Evolutionary conservation across 2,329 filamentous ascomycete species (phyloP).

Genomic region (Epichloe elymi): DNA sequence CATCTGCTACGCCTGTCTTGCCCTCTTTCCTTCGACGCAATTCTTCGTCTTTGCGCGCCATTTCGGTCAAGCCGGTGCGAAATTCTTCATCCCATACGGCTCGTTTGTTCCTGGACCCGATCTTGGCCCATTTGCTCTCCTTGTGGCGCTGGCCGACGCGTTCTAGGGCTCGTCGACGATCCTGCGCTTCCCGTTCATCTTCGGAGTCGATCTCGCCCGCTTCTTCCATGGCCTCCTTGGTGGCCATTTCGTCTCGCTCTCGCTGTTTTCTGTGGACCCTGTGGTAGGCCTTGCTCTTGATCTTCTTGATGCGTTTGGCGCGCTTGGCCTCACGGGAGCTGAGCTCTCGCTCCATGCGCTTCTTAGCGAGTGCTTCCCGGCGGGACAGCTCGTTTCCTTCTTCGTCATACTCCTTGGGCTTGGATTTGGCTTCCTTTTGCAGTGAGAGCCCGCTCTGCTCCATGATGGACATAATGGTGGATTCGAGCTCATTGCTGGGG

Average conservation of each 20-base stretch:
- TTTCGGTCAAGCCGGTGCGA: constrained; percentile 61
- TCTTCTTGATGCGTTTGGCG: constrained; percentile 91
- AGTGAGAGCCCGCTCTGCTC: constrained; percentile 69
- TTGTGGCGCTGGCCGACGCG: constrained; percentile 75
- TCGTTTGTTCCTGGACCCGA: constrained; percentile 62
- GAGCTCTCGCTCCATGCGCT: constrained; percentile 70
- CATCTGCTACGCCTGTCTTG: constrained; percentile 32
- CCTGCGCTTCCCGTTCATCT: constrained; percentile 49
- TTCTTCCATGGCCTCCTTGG: constrained; percentile 38
- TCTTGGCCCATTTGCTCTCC: constrained; percentile 88
- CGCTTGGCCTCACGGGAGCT: constrained; percentile 81
- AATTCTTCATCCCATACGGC: constrained; percentile 85
- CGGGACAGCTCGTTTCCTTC: constrained; percentile 60
- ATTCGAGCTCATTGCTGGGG: constrained; percentile 69
- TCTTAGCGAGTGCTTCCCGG: constrained; percentile 57
- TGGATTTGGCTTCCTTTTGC: constrained; percentile 30
- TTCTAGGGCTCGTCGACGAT: constrained; percentile 68
- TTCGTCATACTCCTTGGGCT: constrained; percentile 51
- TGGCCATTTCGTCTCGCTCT: constrained; percentile 39
- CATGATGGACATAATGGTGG: constrained; percentile 76
- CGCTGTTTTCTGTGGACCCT: constrained; percentile 74
- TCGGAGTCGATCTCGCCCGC: constrained; percentile 51
- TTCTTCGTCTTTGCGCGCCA: constrained; percentile 73
- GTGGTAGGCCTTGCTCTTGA: constrained; percentile 93
- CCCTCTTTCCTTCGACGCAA: constrained; percentile 68